Base-by-base conservation (phyloP, 768 basidiomycete species). In the Lentinula boryana region DNA sequence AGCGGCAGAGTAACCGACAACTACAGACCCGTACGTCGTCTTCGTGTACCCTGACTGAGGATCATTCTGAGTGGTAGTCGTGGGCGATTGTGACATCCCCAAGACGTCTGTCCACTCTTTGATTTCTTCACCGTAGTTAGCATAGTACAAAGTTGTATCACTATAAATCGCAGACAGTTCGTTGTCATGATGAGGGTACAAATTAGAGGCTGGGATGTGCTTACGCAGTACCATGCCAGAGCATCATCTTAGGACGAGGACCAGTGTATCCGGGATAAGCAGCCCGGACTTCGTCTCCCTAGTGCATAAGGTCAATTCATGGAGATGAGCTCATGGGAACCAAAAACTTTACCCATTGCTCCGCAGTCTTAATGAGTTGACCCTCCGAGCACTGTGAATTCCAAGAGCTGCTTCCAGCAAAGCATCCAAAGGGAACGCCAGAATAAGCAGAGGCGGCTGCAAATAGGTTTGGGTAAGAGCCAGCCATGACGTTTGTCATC, bases 81-180 rank as follows among this genome's bases (percentile, higher is more conserved):
- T 68, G 1, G 82, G 74, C 4, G 79, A 80, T 41, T 65, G 65
- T 58, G 72, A 72, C 65, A 76, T 74, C 4, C 78, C 78, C 63
- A 83, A 80, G 50, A 85, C 75, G 63, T 80, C 81, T 33, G 80
- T 81, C 83, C 83, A 84, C 64, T 84, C 75, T 66, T 81, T 80
- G 65, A 84, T 72, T 54, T 75, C 80, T 69, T 84, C 79, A 23
- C 64, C 70, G 67, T 78, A 82, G 74, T 84, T 83, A 56, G 75
- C 68, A 46, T 76, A 77, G 71, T 76, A 78, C 53, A 84, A 74
- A 3, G 79, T 80, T 9, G 76, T 78, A 65, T 84, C 83, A 46
- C 79, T 80, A 56, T n/a, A 18, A 0, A 31, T 27, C 48, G 18
- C 8, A 13, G 7, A 18, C 48, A 49, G 2, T 15, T 49, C 27